Evolutionary conservation across 768 basidiomycete genomes (phyloP).

Genomic region (Boletus subcaerulescens): DNA sequence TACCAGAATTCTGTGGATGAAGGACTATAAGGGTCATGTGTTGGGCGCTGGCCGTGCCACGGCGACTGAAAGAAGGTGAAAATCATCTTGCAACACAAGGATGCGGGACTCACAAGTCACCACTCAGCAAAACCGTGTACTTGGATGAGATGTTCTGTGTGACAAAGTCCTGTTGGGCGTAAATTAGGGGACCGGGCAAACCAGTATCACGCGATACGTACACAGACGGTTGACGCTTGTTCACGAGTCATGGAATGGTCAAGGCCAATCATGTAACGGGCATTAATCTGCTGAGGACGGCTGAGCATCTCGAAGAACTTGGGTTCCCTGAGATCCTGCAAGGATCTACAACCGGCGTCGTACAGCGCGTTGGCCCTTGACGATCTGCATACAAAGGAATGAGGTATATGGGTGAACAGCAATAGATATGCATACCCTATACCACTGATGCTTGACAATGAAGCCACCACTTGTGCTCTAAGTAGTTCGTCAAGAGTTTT

Average conservation of each 20-base stretch:
- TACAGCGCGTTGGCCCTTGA: slow-evolving; percentile 43
- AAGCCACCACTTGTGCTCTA: slow-evolving; percentile 28
- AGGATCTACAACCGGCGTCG: slow-evolving; percentile 45
- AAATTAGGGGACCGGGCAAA: not conserved
- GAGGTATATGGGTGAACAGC: not conserved
- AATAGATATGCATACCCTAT: slow-evolving; percentile 43
- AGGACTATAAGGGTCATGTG: slow-evolving; percentile 14
- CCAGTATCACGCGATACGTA: slow-evolving; percentile 25
- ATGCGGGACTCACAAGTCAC: slow-evolving; percentile 54
- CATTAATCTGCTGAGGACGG: slow-evolving; percentile 35
- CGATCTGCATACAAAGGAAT: slow-evolving; percentile 7
- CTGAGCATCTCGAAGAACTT: slow-evolving; percentile 39
- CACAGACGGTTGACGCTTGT: slow-evolving; percentile 46
- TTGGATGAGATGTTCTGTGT: slow-evolving; percentile 43
- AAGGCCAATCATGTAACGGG: slow-evolving; percentile 42
- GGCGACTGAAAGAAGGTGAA: slow-evolving; percentile 39
- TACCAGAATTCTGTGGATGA: slow-evolving; percentile 11
- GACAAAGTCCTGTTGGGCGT: slow-evolving; percentile 44
- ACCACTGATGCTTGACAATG: slow-evolving; percentile 40
- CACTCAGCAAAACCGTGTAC: slow-evolving; percentile 50
- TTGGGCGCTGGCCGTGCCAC: slow-evolving; percentile 30
- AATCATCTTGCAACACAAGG: not conserved
- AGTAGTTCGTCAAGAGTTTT: slow-evolving; percentile 27
- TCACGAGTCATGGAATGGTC: slow-evolving; percentile 34
- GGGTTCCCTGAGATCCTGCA: slow-evolving; percentile 41